These are phyloP conservation scores for Boeremia exigua DNA, from an alignment of 2,329 filamentous ascomycete species.

Conservation along the genomic window DNA sequence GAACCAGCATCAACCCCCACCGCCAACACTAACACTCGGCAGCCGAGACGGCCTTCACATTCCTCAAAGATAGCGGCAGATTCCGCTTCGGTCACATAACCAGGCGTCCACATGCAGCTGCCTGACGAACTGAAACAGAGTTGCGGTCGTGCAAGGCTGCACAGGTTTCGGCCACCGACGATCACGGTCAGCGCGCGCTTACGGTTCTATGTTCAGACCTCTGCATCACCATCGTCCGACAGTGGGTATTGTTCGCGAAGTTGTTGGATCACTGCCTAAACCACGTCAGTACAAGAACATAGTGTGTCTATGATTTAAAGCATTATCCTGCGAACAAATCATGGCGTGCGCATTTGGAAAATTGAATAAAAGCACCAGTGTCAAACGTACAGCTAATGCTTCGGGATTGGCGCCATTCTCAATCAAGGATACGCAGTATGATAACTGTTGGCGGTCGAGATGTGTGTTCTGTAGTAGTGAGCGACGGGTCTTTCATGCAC, in stretches of 20 bases:
- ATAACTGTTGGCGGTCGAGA: conserved; percentile 87
- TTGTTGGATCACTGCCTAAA: conserved; percentile 56
- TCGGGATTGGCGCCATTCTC: conserved; percentile 98
- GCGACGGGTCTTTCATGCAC: neutral
- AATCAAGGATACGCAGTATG: conserved; percentile 94
- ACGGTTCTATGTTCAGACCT: conserved; percentile 19
- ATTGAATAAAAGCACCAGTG: neutral
- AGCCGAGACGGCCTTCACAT: neutral
- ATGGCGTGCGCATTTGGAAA: neutral
- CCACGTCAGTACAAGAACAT: neutral
- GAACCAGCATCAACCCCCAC: neutral
- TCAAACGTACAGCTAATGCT: conserved; percentile 78
- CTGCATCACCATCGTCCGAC: conserved; percentile 36
- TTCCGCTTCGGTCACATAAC: neutral
- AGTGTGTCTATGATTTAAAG: neutral
- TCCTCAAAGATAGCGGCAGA: conserved; percentile 9
- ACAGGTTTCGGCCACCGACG: conserved; percentile 15
- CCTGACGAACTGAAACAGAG: conserved; percentile 4
- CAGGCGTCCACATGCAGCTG: neutral
- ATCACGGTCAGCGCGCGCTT: conserved; percentile 29
- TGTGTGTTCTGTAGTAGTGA: conserved; percentile 77
- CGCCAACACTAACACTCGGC: conserved; percentile 14
- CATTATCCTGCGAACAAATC: neutral
- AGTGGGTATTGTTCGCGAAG: conserved; percentile 51
- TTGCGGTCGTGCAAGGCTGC: conserved; percentile 16